phyloP scores from a whole-genome alignment of 2,329 filamentous ascomycete genomes.

The Orbilia ellipsospora region DNA sequence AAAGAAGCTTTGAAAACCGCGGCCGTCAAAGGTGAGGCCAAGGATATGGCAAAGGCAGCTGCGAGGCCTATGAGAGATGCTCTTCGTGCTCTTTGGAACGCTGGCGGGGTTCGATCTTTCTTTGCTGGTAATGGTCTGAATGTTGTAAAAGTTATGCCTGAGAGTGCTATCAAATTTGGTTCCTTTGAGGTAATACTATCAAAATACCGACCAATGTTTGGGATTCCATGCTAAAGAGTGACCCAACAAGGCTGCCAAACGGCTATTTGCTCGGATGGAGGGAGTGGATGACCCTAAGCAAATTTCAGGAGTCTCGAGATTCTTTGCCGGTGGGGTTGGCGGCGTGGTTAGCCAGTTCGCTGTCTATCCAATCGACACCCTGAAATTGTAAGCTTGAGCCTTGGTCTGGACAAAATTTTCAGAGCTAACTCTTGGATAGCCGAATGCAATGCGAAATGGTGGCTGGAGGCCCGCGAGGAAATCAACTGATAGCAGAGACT shows the following conservation, averaged over 20 bases:
- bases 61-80: conserved; percentile 77
- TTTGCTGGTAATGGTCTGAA: conserved; percentile 98
- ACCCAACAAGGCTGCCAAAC: conserved; percentile 76
- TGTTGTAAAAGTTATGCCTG: conserved; percentile 97
- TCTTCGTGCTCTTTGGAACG: conserved; percentile 80
- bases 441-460: conserved; percentile 96
- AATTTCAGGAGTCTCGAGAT: conserved; percentile 87
- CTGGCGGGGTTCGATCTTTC: conserved; percentile 86
- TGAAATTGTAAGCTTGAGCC: conserved; percentile 70
- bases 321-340: conserved; percentile 87
- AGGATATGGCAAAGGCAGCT: conserved; percentile 74
- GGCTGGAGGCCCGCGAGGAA: conserved; percentile 82
- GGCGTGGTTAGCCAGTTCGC: conserved; percentile 96
- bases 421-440: conserved; percentile 47
- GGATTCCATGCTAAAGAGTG: too few species aligned
- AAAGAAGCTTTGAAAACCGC: conserved; percentile 71
- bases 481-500: conserved; percentile 82
- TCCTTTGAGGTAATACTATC: conserved; percentile 78
- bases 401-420: background rate
- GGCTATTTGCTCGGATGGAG: conserved; percentile 84
- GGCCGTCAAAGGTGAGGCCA: conserved; percentile 75
- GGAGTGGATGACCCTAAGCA: conserved; percentile 83
- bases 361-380: conserved; percentile 91
- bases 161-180: conserved; percentile 98
- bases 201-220: background rate